phyloP scores from a whole-genome alignment of 352 stramenopile species.

The Pythium angustatum region DNA sequence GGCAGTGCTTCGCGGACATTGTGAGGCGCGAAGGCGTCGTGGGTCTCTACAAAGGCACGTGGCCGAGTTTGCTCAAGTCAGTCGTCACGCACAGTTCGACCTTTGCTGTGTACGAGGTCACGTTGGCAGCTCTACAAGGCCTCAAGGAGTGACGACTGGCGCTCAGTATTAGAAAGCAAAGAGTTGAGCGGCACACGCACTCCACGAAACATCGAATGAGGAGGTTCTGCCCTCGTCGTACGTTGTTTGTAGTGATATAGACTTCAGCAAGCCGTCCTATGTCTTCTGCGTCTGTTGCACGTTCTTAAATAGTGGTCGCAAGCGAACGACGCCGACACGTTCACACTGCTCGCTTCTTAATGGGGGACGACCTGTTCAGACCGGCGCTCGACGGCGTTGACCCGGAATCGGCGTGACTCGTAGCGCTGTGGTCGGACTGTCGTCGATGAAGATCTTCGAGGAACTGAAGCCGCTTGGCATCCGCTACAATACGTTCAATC shows the following conservation, averaged over 20 bases:
- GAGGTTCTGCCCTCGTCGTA: neutral
- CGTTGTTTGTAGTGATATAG: neutral
- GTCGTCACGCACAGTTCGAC: constrained; percentile 75
- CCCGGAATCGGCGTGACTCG: neutral
- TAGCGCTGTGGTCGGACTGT: constrained; percentile 25
- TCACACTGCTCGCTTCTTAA: constrained; percentile 3
- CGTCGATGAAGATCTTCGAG: constrained; percentile 63
- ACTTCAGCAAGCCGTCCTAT: neutral
- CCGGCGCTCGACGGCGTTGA: neutral
- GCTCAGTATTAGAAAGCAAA: too few species aligned
- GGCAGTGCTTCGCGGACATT: constrained; percentile 61
- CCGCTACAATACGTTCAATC: constrained; percentile 74
- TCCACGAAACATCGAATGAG: neutral
- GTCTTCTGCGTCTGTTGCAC: neutral
- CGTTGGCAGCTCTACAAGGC: constrained; percentile 40
- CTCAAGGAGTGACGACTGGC: neutral
- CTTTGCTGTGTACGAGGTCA: constrained; percentile 77
- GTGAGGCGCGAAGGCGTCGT: constrained; percentile 58
- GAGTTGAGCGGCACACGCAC: too few species aligned
- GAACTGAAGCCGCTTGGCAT: constrained; percentile 73
- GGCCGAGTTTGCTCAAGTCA: constrained; percentile 79
- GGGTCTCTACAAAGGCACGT: constrained; percentile 80
- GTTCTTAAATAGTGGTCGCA: constrained; percentile 15
- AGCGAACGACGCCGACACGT: neutral
- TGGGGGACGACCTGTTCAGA: neutral